Evolutionary conservation across 164 flowering plant species (phyloP).

Genomic region (Brasenia schreberi): DNA sequence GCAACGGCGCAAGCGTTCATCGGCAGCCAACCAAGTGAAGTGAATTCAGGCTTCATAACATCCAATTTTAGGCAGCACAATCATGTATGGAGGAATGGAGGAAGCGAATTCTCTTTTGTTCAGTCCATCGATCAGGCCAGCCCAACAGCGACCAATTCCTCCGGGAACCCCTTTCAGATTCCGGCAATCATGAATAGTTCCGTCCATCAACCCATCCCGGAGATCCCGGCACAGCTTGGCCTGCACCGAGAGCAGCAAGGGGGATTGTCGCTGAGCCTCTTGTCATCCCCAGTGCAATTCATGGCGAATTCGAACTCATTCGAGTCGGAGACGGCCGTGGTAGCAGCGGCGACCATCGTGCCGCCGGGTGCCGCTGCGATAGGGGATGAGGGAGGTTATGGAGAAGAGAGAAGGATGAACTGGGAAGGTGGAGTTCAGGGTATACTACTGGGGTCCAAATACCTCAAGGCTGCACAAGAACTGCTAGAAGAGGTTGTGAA

Average conservation of each 20-base stretch:
- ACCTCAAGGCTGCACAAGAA: conserved; percentile 77
- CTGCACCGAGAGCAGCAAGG: not conserved
- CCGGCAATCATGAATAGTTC: not conserved
- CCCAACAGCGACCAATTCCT: not conserved
- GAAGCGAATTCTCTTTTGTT: not conserved
- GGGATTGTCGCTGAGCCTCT: not conserved
- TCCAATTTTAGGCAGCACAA: conserved; percentile 1
- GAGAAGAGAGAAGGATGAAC: not conserved
- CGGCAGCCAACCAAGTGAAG: not conserved
- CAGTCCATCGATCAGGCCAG: not conserved
- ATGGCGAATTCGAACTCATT: not conserved
- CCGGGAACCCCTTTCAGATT: not conserved
- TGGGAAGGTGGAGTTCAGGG: conserved; percentile 24
- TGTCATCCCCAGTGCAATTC: not conserved
- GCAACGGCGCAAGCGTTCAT: not conserved
- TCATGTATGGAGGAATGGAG: not conserved
- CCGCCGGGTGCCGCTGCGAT: not conserved
- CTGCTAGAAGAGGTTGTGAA: conserved; percentile 90
- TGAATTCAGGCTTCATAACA: not conserved
- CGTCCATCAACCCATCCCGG: not conserved
- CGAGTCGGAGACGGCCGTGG: not conserved
- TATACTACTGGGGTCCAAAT: conserved; percentile 74
- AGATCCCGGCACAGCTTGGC: not conserved
- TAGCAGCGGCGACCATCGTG: not conserved
- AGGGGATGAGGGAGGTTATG: not conserved